Conservation (phyloP, 2,329 filamentous ascomycete genomes). For the Pseudogymnoascus sp. region DNA sequence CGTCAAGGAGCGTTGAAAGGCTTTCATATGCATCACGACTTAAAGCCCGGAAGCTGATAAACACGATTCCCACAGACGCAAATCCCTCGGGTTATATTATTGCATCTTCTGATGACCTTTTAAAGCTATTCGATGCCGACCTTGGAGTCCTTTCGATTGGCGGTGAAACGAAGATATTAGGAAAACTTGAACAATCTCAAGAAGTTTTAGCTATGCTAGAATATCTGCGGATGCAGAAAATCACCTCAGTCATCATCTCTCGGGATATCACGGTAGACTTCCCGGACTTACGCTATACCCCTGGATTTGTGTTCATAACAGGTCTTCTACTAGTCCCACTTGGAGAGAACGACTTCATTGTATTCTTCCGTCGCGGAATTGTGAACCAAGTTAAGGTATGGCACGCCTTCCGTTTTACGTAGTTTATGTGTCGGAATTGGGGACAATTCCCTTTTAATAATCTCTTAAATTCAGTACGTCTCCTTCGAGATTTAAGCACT, state of each 20-base stretch:
- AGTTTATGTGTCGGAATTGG: too few species aligned
- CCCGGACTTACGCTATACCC: constrained; percentile 69
- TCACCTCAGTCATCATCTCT: constrained; percentile 69
- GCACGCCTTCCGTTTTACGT: too few species aligned
- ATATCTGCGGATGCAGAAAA: constrained; percentile 68
- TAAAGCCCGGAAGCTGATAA: constrained; percentile 81
- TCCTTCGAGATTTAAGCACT: too few species aligned
- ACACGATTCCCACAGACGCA: constrained; percentile 69
- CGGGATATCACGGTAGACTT: constrained; percentile 72
- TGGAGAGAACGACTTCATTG: constrained; percentile 76
- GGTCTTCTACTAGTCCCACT: constrained; percentile 74
- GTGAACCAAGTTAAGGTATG: constrained; percentile 55
- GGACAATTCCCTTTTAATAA: too few species aligned
- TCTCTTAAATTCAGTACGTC: too few species aligned
- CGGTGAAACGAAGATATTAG: constrained; percentile 83
- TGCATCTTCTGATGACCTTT: constrained; percentile 76
- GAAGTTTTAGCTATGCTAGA: constrained; percentile 79
- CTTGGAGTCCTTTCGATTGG: constrained; percentile 77
- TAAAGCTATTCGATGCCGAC: constrained; percentile 80
- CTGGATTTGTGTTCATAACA: constrained; percentile 70
- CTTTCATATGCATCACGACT: constrained; percentile 78
- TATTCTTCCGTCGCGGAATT: constrained; percentile 78
- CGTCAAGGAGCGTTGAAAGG: constrained; percentile 79
- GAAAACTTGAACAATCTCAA: constrained; percentile 66
- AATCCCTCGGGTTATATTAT: constrained; percentile 88